Conservation (phyloP, 2,329 filamentous ascomycete species). For the Mycosphaerelloides madeirae region DNA sequence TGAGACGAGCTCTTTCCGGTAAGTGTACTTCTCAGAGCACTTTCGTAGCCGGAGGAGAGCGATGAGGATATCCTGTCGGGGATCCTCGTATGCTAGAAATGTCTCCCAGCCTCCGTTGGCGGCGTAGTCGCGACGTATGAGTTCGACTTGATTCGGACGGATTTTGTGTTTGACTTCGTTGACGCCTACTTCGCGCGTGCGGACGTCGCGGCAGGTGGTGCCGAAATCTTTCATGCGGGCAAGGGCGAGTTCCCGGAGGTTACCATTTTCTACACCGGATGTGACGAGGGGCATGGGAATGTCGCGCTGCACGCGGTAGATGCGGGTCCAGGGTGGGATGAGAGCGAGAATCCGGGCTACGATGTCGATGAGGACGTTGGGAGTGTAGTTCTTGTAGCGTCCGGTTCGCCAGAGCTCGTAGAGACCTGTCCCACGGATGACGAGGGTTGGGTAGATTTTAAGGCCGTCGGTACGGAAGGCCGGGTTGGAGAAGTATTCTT, state of each 20-base stretch:
- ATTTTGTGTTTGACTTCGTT: slow-evolving; percentile 99
- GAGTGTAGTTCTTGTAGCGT: slow-evolving; percentile 97
- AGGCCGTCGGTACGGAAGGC: slow-evolving; percentile 93
- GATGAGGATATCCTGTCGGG: slow-evolving; percentile 96
- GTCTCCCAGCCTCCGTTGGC: slow-evolving; percentile 99
- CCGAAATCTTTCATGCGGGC: slow-evolving; percentile 99
- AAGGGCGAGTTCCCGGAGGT: slow-evolving; percentile 84
- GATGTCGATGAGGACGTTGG: slow-evolving; percentile 91
- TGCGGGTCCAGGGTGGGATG: slow-evolving; percentile 94
- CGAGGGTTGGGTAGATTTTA: slow-evolving; percentile 96
- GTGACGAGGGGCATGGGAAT: slow-evolving; percentile 99
- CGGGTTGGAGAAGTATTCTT: slow-evolving; percentile 96
- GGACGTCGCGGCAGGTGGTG: slow-evolving; percentile 91
- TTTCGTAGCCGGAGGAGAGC: slow-evolving; percentile 83
- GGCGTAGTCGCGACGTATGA: slow-evolving; percentile 86
- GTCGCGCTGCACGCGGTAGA: slow-evolving; percentile 96
- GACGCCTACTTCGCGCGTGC: slow-evolving; percentile 93
- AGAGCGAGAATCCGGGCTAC: slow-evolving; percentile 93
- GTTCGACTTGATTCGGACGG: slow-evolving; percentile 88
- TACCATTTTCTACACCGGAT: slow-evolving; percentile 95
- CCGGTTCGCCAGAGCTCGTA: slow-evolving; percentile 98
- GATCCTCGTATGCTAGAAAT: slow-evolving; percentile 95
- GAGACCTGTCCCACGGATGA: slow-evolving; percentile 91
- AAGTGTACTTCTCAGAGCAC: slow-evolving; percentile 87
- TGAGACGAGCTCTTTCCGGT: slow-evolving; percentile 75